These are phyloP conservation scores for Phytopythium litorale DNA, from an alignment of 352 stramenopile genomes.

Conservation along the genomic window DNA sequence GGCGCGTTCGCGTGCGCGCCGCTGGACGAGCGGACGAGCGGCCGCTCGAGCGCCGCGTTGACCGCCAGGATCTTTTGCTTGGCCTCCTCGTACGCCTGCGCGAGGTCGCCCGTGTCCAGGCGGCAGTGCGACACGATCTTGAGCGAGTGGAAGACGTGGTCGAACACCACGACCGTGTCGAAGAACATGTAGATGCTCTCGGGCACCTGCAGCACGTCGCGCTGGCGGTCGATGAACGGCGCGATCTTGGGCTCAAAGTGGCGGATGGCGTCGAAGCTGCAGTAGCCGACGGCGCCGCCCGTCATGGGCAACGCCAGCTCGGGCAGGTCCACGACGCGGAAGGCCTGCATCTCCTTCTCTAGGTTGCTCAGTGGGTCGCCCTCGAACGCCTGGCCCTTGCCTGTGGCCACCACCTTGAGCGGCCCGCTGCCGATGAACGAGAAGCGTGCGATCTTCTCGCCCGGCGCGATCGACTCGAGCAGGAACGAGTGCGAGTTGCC, in stretches of 20 bases:
- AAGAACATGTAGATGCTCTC: slow-evolving; percentile 92
- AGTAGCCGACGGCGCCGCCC: slow-evolving; percentile 85
- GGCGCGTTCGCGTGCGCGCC: slow-evolving; percentile 48
- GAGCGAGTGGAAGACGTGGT: slow-evolving; percentile 89
- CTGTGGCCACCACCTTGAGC: slow-evolving; percentile 72
- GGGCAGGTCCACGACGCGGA: slow-evolving; percentile 58
- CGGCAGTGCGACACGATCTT: slow-evolving; percentile 85
- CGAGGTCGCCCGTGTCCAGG: slow-evolving; percentile 62
- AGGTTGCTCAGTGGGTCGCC: slow-evolving; percentile 76
- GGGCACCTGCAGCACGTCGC: slow-evolving; percentile 75
- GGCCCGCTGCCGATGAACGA: slow-evolving; percentile 87
- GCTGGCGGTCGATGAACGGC: slow-evolving; percentile 69
- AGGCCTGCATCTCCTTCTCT: slow-evolving; percentile 78
- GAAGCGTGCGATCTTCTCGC: slow-evolving; percentile 86
- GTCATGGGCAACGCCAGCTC: slow-evolving; percentile 83
- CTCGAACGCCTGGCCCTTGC: slow-evolving; percentile 46
- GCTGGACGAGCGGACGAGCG: slow-evolving; percentile 50
- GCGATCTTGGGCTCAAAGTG: slow-evolving; percentile 86
- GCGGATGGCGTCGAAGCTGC: slow-evolving; percentile 84
- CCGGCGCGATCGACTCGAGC: slow-evolving; percentile 79
- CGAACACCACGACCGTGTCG: slow-evolving; percentile 87
- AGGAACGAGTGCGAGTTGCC: slow-evolving; percentile 82
- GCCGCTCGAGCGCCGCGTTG: slow-evolving; percentile 55
- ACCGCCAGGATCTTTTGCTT: slow-evolving; percentile 71
- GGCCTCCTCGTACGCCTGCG: slow-evolving; percentile 63